Conservation (phyloP, 139 green algal genomes). For the Coccomyxa sp. region DNA sequence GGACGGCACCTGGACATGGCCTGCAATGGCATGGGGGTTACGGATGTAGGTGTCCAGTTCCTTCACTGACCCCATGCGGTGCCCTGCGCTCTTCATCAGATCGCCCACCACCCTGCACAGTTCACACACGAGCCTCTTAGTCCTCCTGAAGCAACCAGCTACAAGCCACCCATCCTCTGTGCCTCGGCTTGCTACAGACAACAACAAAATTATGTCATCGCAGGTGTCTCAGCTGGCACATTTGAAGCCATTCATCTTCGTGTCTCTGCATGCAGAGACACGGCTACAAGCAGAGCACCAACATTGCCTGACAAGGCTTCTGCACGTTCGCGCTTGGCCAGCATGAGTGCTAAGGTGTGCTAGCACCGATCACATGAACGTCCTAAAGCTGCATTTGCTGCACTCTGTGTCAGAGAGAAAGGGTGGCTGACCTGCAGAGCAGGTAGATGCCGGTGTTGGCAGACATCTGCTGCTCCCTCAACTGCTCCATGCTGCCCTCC, state of each 20-base stretch:
- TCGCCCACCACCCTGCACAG: constrained; percentile 38
- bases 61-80: neutral
- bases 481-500: constrained; percentile 23
- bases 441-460: constrained; percentile 47
- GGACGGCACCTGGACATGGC: too few relatives aligned
- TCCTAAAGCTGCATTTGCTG: too few relatives aligned
- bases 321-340: too few relatives aligned
- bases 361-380: too few relatives aligned
- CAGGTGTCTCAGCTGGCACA: too few relatives aligned
- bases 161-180: too few relatives aligned
- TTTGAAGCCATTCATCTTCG: neutral
- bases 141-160: too few relatives aligned
- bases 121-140: constrained; percentile 14
- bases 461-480: constrained; percentile 30
- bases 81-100: constrained; percentile 13
- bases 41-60: constrained; percentile 12
- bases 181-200: too few relatives aligned
- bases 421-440: constrained; percentile 24
- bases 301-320: too few relatives aligned
- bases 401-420: too few relatives aligned
- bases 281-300: neutral
- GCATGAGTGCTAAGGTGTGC: too few relatives aligned
- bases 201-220: too few relatives aligned
- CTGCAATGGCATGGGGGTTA: neutral
- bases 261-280: neutral